Evolutionary conservation across 495 filamentous ascomycete genomes (phyloP).

Genomic region (Hypoxylon lenormandii): DNA sequence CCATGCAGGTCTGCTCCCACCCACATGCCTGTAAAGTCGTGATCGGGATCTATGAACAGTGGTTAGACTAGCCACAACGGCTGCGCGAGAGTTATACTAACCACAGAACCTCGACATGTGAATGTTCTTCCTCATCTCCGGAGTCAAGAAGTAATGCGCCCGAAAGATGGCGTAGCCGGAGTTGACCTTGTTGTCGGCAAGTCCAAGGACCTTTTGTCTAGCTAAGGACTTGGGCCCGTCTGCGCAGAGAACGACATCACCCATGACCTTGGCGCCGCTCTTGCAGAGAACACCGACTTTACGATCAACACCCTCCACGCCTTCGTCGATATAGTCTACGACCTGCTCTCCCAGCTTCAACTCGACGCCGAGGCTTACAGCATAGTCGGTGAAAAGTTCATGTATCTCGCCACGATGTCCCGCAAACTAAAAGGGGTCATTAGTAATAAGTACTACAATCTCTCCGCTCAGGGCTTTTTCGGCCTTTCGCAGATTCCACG

Average conservation of each 20-base stretch:
- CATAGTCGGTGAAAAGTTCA: constrained; percentile 63
- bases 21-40: no score
- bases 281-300: constrained; percentile 61
- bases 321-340: constrained; percentile 63
- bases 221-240: constrained; percentile 66
- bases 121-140: constrained; percentile 62
- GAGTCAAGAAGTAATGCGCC: constrained; percentile 61
- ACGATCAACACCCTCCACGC: constrained; percentile 55
- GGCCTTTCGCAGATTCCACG: no score
- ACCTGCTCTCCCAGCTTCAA: constrained; percentile 62
- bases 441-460: no score
- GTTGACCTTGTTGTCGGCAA: constrained; percentile 62
- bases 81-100: no score
- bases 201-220: constrained; percentile 62
- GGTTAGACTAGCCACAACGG: no score
- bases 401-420: constrained; percentile 69
- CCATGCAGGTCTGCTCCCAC: constrained; percentile 67
- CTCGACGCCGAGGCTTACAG: constrained; percentile 59
- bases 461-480: no score
- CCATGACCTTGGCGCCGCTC: constrained; percentile 57
- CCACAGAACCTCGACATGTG: no score
- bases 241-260: constrained; percentile 64
- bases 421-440: no score
- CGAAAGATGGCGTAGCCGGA: constrained; percentile 65
- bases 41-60: no score